Conservation (phyloP, 2,329 filamentous ascomycete species). For the Sclerotinia borealis region DNA sequence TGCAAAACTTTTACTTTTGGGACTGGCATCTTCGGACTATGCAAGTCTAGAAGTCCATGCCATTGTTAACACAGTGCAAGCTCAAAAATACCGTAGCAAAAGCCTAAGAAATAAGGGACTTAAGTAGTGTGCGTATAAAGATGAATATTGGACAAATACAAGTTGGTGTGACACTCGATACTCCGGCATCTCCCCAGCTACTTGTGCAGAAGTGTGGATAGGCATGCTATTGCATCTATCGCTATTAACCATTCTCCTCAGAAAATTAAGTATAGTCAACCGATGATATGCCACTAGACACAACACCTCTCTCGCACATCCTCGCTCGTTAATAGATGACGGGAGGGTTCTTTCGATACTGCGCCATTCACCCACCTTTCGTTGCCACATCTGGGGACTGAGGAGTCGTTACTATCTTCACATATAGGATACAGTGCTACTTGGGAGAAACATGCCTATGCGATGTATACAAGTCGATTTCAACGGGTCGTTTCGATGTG, state of each 20-base stretch:
- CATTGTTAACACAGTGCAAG: background rate
- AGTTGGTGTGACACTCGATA: no score
- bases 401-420: background rate
- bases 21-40: slow-evolving; percentile 12
- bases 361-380: background rate
- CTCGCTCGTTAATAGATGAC: background rate
- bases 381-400: background rate
- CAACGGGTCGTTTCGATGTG: background rate
- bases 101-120: no score
- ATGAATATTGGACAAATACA: no score
- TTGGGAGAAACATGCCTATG: background rate
- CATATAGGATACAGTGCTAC: background rate
- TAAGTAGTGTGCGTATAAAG: no score
- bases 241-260: background rate
- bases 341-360: background rate
- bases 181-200: no score
- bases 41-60: background rate
- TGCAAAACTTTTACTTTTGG: slow-evolving; percentile 15
- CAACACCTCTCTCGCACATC: background rate
- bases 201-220: no score
- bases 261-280: background rate
- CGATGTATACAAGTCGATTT: background rate
- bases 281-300: background rate
- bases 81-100: no score
- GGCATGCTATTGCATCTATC: no score